Conservation (phyloP, 2,329 filamentous ascomycete species). For the Arthroderma uncinatum region DNA sequence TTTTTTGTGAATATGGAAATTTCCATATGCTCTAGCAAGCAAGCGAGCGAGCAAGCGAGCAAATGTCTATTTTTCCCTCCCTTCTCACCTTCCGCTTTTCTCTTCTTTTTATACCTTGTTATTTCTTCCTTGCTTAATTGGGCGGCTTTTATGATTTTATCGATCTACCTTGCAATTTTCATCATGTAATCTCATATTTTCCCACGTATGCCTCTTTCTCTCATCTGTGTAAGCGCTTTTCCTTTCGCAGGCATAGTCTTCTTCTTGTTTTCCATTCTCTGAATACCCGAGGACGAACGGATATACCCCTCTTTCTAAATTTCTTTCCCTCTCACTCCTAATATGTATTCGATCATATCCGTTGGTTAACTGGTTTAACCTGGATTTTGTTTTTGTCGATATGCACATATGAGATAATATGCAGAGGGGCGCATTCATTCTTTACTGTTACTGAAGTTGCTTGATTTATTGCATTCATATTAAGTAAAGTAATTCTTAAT, state of each 20-base stretch:
- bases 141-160: neutral
- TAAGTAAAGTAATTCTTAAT: neutral
- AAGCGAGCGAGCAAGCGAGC: neutral
- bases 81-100: neutral
- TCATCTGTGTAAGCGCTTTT: neutral
- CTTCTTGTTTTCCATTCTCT: neutral
- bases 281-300: neutral
- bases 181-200: slow-evolving; percentile 2
- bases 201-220: neutral
- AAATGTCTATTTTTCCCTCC: neutral
- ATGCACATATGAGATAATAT: slow-evolving; percentile 2
- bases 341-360: neutral
- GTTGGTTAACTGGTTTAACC: slow-evolving; percentile 1
- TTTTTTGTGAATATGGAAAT: neutral
- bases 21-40: neutral
- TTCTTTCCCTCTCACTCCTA: neutral
- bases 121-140: neutral
- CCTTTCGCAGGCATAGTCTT: neutral
- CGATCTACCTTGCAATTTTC: neutral
- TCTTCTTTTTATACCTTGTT: neutral
- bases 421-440: neutral
- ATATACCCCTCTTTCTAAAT: neutral
- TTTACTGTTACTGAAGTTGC: neutral
- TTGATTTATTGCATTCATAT: neutral
- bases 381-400: neutral